phyloP scores from a whole-genome alignment of 768 basidiomycete species.

The Strobilomyces dryophilus region DNA sequence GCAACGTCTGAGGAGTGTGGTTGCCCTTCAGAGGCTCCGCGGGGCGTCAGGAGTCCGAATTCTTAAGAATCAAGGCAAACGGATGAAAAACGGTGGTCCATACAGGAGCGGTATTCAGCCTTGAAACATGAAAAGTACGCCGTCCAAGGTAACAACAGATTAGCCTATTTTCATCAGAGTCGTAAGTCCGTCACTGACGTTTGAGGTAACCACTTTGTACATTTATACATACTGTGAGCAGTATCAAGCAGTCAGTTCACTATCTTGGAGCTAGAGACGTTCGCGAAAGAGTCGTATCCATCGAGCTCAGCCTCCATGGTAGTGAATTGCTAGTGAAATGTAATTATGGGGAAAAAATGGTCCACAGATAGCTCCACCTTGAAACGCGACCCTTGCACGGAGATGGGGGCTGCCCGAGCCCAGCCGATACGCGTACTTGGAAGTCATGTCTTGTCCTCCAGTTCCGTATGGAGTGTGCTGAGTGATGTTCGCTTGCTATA shows the following conservation, averaged over 20 bases:
- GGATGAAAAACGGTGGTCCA: background rate
- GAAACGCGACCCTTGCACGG: no score
- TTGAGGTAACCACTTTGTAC: background rate
- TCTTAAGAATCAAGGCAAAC: background rate
- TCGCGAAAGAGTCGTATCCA: background rate
- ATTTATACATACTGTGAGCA: background rate
- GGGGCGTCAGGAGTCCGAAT: background rate
- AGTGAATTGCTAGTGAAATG: background rate
- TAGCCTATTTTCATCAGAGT: background rate
- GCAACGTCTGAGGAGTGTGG: background rate
- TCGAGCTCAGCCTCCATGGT: background rate
- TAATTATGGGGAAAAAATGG: no score
- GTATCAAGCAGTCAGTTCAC: background rate
- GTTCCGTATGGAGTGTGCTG: no score
- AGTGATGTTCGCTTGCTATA: no score
- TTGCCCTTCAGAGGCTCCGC: background rate
- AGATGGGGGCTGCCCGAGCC: no score
- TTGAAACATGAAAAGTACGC: background rate
- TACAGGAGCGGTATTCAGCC: background rate
- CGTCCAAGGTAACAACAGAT: background rate
- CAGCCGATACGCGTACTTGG: no score
- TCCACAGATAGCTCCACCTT: no score
- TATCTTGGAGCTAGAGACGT: background rate
- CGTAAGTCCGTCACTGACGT: background rate
- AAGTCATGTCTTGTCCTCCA: no score